A percentile compares a stretch with the other conserved stretches of the same genome.
Evolutionary conservation across 805 yeast species (phyloP).

Genomic region (Metschnikowia sp.): DNA sequence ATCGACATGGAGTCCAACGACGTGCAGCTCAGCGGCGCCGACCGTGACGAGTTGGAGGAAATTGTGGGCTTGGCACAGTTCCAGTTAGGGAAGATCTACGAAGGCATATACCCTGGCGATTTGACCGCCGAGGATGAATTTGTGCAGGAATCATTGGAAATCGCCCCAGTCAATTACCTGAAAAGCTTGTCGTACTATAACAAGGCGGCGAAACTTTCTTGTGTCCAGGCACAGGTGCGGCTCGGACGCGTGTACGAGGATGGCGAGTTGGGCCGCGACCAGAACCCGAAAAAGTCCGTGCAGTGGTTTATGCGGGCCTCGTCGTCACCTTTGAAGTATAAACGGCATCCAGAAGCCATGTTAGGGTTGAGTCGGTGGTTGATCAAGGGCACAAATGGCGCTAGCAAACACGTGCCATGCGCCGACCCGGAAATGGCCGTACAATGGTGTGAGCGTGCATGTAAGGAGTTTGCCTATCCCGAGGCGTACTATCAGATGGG

Average conservation of each 20-base stretch:
- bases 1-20: slow-evolving; percentile 34
- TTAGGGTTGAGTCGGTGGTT: slow-evolving; percentile 43
- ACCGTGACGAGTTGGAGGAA: slow-evolving; percentile 39
- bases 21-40: slow-evolving; percentile 34
- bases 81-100: slow-evolving; percentile 42
- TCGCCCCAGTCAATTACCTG: slow-evolving; percentile 42
- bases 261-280: slow-evolving; percentile 40
- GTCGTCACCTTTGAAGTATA: slow-evolving; percentile 36
- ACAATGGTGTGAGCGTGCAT: slow-evolving; percentile 43
- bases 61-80: slow-evolving; percentile 39
- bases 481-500: slow-evolving; percentile 43
- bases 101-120: slow-evolving; percentile 45
- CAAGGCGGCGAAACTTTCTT: slow-evolving; percentile 39
- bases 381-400: slow-evolving; percentile 32
- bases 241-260: slow-evolving; percentile 41
- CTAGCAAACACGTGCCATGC: slow-evolving; percentile 33
- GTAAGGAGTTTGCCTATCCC: slow-evolving; percentile 34
- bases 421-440: slow-evolving; percentile 37
- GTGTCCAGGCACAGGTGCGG: slow-evolving; percentile 39
- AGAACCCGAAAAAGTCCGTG: slow-evolving; percentile 39
- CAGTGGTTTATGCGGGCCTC: slow-evolving; percentile 45
- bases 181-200: slow-evolving; percentile 41
- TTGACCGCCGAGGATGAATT: slow-evolving; percentile 35
- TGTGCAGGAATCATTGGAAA: slow-evolving; percentile 29
- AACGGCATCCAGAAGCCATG: slow-evolving; percentile 45